Evolutionary conservation across 495 filamentous ascomycete species (phyloP).

Genomic region (Rusavskia elegans): DNA sequence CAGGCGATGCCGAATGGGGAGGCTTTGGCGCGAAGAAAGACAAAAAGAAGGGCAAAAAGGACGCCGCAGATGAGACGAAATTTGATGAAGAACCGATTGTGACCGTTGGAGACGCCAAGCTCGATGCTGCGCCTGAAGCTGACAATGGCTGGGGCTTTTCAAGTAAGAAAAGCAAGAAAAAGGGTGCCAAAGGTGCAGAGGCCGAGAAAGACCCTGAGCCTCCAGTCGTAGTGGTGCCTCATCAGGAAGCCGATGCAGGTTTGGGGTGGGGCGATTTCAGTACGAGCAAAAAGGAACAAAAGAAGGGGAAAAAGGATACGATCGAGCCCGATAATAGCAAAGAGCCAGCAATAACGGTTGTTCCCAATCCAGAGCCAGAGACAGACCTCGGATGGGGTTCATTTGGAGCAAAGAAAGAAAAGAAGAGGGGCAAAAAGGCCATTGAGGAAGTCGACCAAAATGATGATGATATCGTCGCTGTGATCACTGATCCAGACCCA

Average conservation of each 20-base stretch:
- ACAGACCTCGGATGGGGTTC: constrained; percentile 9
- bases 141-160: constrained; percentile 19
- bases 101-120: not conserved
- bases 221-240: too few species aligned
- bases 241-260: too few species aligned
- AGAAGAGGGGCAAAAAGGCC: constrained; percentile 9
- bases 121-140: constrained; percentile 12
- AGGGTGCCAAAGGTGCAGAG: constrained; percentile 4
- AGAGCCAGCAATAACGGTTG: not conserved
- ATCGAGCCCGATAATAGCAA: constrained; percentile 7
- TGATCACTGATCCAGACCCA: not conserved
- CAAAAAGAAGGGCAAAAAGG: constrained; percentile 17
- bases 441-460: not conserved
- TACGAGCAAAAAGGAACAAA: too few species aligned
- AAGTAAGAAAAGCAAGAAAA: constrained; percentile 24
- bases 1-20: constrained; percentile 8
- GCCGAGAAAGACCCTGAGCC: too few species aligned
- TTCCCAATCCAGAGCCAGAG: constrained; percentile 10
- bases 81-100: constrained; percentile 7
- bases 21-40: constrained; percentile 10
- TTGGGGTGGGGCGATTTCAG: too few species aligned
- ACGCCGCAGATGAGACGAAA: constrained; percentile 18
- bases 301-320: too few species aligned
- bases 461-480: not conserved
- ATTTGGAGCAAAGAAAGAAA: constrained; percentile 10